Evolutionary conservation across 441 rosid species (phyloP).

Genomic region (Breynia disticha): DNA sequence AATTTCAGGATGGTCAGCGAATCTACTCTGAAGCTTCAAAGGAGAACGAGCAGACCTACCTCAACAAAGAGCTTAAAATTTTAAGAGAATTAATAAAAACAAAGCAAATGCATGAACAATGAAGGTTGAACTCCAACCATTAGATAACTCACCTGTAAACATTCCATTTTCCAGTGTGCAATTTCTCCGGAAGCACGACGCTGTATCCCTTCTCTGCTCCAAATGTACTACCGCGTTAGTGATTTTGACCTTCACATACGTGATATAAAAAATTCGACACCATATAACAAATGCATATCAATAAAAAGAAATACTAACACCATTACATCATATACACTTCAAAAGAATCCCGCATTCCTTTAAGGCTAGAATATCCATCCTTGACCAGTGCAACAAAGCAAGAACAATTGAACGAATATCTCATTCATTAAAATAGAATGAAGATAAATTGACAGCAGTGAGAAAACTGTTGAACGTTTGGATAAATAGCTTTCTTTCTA

Average conservation of each 20-base stretch:
- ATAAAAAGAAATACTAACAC: background rate
- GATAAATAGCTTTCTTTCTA: too few species aligned
- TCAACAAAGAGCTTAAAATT: background rate
- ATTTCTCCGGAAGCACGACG: conserved; percentile 89
- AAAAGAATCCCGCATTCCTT: background rate
- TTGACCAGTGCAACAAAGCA: background rate
- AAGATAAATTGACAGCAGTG: too few species aligned
- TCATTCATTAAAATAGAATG: background rate
- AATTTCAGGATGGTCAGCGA: conserved; percentile 81
- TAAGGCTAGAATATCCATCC: background rate
- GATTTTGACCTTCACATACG: conserved; percentile 6
- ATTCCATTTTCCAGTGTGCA: conserved; percentile 87
- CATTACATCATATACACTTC: background rate
- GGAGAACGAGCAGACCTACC: conserved; percentile 80
- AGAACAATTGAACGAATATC: background rate
- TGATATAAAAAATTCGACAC: conserved; percentile 2
- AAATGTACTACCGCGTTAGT: conserved; percentile 10
- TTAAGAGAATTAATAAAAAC: conserved; percentile 5
- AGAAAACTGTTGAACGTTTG: too few species aligned
- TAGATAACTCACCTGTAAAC: conserved; percentile 62
- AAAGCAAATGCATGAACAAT: conserved; percentile 3
- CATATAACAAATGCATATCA: background rate
- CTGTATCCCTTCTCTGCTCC: conserved; percentile 81
- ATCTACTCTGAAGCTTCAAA: conserved; percentile 65
- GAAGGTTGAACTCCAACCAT: conserved; percentile 6